Conservation (phyloP, 176 grass and related monocot species). For the Alloteropsis semialata region DNA sequence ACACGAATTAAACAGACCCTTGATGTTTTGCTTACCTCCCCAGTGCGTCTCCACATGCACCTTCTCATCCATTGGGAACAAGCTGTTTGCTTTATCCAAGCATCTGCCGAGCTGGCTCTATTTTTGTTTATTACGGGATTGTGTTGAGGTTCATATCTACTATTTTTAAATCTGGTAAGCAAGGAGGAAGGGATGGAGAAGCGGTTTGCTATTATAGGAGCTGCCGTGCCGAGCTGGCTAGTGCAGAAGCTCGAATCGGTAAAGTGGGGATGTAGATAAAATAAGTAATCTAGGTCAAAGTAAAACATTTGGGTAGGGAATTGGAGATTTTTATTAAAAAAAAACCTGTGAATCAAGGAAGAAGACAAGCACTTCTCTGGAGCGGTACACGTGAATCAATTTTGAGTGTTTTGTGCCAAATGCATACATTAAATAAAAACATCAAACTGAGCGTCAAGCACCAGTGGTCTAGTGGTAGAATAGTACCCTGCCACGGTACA, state of each 20-base stretch:
- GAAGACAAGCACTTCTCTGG: neutral
- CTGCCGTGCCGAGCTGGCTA: too few species aligned
- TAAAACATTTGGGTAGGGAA: neutral
- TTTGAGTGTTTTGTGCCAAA: neutral
- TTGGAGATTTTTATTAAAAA: neutral
- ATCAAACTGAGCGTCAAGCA: slow-evolving; percentile 17
- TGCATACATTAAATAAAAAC: too few species aligned
- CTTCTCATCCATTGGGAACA: neutral
- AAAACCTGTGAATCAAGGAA: neutral
- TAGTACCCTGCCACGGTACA: slow-evolving; percentile 78
- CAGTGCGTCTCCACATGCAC: neutral
- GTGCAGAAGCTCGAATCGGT: too few species aligned
- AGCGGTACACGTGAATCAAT: neutral
- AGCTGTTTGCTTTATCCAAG: too few species aligned
- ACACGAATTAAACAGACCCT: too few species aligned
- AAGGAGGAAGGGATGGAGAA: neutral
- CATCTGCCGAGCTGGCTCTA: too few species aligned
- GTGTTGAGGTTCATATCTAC: neutral
- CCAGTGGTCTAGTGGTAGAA: slow-evolving; percentile 80
- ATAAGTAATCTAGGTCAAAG: neutral
- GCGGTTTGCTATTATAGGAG: too few species aligned
- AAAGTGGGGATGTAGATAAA: too few species aligned
- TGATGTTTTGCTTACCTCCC: neutral
- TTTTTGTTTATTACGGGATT: neutral
- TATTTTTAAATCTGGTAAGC: neutral